Evolutionary conservation across 305 asterid species (phyloP).

Genomic region (Withania somnifera): DNA sequence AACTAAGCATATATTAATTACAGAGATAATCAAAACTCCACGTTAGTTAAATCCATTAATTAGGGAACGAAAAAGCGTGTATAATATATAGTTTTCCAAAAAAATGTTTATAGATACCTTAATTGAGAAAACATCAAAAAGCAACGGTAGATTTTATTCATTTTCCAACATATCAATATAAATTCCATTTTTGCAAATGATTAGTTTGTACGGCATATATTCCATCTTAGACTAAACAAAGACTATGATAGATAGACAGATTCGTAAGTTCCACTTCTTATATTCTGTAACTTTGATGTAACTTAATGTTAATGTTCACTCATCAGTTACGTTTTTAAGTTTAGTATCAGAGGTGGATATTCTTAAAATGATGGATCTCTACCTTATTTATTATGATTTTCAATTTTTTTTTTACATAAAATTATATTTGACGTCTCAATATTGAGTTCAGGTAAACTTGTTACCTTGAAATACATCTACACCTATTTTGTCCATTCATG

Average conservation of each 20-base stretch:
- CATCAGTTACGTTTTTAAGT: neutral
- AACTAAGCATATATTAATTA: neutral
- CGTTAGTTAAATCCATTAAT: neutral
- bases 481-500: neutral
- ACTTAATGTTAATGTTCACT: neutral
- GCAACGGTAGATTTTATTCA: neutral
- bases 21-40: neutral
- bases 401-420: too few relatives aligned
- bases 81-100: neutral
- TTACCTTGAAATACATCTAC: too few relatives aligned
- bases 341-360: too few relatives aligned
- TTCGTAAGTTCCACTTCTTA: neutral
- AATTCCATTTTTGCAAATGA: neutral
- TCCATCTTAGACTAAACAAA: neutral
- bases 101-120: neutral
- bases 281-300: neutral
- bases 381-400: too few relatives aligned
- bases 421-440: too few relatives aligned
- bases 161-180: neutral
- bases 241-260: neutral
- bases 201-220: neutral
- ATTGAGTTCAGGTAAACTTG: too few relatives aligned
- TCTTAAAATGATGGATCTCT: too few relatives aligned
- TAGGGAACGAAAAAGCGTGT: neutral
- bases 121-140: neutral